A percentile compares a stretch with the other conserved stretches of the same genome.
Evolutionary conservation across 192 early-diverging fungal genomes (phyloP).

Genomic region (Chytriomyces hyalinus): DNA sequence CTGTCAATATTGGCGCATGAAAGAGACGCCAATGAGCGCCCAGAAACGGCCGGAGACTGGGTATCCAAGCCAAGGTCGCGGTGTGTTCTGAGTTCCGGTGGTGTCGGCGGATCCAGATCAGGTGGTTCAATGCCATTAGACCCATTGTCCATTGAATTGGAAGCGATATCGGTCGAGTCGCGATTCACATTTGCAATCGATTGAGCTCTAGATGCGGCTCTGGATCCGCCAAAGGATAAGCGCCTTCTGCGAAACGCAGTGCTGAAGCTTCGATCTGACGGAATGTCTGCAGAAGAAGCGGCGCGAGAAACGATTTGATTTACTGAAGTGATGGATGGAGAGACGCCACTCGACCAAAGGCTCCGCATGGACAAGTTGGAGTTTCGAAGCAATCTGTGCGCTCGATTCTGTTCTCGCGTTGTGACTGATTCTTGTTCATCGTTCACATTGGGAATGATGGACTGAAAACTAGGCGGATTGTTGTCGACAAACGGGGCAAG

Average conservation of each 20-base stretch:
- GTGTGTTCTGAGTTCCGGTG: too few relatives aligned
- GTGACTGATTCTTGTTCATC: neutral
- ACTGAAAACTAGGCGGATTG: constrained; percentile 29
- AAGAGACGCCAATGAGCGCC: too few relatives aligned
- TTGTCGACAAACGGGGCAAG: constrained; percentile 23
- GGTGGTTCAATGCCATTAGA: neutral
- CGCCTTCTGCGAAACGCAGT: neutral
- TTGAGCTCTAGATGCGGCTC: too few relatives aligned
- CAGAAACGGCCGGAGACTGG: too few relatives aligned
- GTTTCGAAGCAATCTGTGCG: neutral
- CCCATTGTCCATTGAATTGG: neutral
- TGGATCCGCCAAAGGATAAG: neutral
- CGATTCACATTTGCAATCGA: neutral
- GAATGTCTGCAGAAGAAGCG: neutral
- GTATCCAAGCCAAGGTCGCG: too few relatives aligned
- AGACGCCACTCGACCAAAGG: neutral
- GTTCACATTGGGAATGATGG: neutral
- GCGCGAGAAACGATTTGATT: neutral
- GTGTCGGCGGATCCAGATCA: too few relatives aligned
- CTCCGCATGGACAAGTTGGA: neutral
- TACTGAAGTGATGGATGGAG: neutral
- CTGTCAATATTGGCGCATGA: too few relatives aligned
- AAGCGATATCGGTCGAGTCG: neutral
- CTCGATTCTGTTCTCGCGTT: neutral
- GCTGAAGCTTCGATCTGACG: neutral